Percentiles rank a stretch among this genome's conserved stretches.
Conservation (phyloP, 257 asterid genomes). For the Solanum bulbocastanum region DNA sequence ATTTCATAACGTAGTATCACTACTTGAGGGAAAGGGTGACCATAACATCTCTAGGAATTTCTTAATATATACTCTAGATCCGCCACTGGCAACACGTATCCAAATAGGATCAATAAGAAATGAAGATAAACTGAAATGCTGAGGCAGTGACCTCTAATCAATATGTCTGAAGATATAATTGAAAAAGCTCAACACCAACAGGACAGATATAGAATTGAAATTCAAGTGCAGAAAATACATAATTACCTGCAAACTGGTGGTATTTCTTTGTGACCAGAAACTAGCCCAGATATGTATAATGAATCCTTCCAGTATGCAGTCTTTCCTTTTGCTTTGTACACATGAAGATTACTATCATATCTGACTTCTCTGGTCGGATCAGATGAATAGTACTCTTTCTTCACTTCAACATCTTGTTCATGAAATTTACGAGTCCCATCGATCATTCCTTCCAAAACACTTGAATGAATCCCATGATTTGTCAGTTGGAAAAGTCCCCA, state of each 20-base stretch:
- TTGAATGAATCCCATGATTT: conserved; percentile 43
- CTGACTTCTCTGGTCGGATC: conserved; percentile 26
- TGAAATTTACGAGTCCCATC: conserved; percentile 45
- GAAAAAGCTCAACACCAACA: background rate
- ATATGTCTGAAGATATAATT: too few relatives aligned
- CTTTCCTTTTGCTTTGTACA: conserved; percentile 11
- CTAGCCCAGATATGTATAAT: conserved; percentile 19
- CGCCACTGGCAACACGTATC: background rate
- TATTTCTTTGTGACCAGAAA: conserved; percentile 16
- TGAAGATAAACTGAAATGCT: background rate
- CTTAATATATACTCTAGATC: background rate
- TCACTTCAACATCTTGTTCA: conserved; percentile 46
- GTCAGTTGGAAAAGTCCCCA: conserved; percentile 53
- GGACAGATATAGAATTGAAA: too few relatives aligned
- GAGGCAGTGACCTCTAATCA: background rate
- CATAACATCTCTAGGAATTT: too few relatives aligned
- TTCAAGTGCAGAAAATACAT: background rate
- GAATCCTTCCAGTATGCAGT: conserved; percentile 66
- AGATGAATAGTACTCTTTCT: conserved; percentile 24
- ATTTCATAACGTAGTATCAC: too few relatives aligned
- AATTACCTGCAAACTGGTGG: conserved; percentile 46
- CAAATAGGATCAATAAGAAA: background rate
- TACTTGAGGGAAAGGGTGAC: too few relatives aligned
- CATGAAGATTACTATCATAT: conserved; percentile 40
- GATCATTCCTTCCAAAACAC: conserved; percentile 40